Percentiles rank a stretch among this genome's conserved stretches.
These are phyloP conservation scores for Aquilaria yunnanensis DNA, from an alignment of 345 rosid species.

Conservation along the genomic window DNA sequence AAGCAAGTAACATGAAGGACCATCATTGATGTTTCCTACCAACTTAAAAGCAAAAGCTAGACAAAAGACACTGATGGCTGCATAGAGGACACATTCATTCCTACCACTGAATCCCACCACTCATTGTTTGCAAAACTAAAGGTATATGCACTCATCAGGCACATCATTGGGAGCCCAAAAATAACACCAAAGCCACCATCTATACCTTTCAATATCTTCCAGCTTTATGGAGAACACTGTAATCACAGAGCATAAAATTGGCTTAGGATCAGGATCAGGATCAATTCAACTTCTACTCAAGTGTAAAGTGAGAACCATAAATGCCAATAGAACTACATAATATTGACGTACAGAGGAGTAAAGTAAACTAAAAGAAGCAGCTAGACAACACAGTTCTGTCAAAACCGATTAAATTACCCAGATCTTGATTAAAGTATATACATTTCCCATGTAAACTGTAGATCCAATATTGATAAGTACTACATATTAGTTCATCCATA, in stretches of 20 bases:
- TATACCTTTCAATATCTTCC: constrained; percentile 3
- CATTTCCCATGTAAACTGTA: too few species aligned
- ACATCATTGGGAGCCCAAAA: constrained; percentile 23
- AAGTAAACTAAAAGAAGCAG: too few species aligned
- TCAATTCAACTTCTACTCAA: too few species aligned
- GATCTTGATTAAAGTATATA: too few species aligned
- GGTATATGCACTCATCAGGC: constrained; percentile 24
- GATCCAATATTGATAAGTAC: too few species aligned
- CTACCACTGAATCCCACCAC: constrained; percentile 11
- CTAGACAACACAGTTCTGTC: too few species aligned
- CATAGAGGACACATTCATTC: constrained; percentile 19
- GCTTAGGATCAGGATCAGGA: too few species aligned
- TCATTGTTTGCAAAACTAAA: constrained; percentile 13
- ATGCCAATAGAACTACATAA: too few species aligned
- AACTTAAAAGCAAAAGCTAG: constrained; percentile 25
- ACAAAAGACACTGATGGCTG: constrained; percentile 11
- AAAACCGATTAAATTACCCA: too few species aligned
- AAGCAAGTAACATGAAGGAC: constrained; percentile 6
- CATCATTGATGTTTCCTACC: constrained; percentile 42
- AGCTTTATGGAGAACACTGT: constrained; percentile 1
- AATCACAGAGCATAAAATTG: neutral
- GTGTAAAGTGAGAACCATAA: too few species aligned
- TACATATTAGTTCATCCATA: too few species aligned
- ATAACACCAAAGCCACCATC: constrained; percentile 13
- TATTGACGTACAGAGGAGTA: too few species aligned